These are phyloP conservation scores for Xylaria sp. DNA, from an alignment of 2,329 filamentous ascomycete genomes.

Conservation along the genomic window DNA sequence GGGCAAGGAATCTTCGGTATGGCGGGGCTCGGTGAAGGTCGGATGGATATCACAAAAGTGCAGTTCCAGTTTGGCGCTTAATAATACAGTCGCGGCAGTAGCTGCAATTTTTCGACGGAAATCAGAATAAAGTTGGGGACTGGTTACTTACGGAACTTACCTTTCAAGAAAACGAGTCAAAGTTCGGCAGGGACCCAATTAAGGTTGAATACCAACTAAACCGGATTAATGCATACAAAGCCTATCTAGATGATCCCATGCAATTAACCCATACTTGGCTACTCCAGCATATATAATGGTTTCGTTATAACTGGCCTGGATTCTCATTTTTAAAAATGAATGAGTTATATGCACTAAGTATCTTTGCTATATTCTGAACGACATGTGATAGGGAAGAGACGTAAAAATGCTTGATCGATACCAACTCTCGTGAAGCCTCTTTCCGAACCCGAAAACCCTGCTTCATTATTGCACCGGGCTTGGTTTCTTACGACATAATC, in stretches of 20 bases:
- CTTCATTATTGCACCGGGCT: slow-evolving; percentile 6
- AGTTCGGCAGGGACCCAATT: not conserved
- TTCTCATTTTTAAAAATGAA: not conserved
- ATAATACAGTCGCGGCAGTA: not conserved
- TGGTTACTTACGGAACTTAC: not conserved
- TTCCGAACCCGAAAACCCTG: not conserved
- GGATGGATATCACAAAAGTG: not conserved
- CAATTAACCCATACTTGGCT: not conserved
- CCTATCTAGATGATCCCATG: not conserved
- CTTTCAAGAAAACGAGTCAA: not conserved
- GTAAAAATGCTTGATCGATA: not conserved
- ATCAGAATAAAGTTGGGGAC: not conserved
- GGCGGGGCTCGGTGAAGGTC: slow-evolving; percentile 28
- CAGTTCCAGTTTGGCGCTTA: not conserved
- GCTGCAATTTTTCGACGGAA: not conserved
- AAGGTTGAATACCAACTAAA: not conserved
- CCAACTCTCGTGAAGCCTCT: no score
- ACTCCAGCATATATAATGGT: not conserved
- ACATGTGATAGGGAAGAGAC: not conserved
- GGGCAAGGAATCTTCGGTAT: slow-evolving; percentile 27
- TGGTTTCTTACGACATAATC: slow-evolving; percentile 41
- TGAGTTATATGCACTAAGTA: not conserved
- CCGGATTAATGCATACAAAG: not conserved
- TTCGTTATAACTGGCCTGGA: not conserved
- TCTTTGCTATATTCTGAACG: not conserved